Evolutionary conservation across 768 basidiomycete genomes (phyloP).

Genomic region (Mycena venus): DNA sequence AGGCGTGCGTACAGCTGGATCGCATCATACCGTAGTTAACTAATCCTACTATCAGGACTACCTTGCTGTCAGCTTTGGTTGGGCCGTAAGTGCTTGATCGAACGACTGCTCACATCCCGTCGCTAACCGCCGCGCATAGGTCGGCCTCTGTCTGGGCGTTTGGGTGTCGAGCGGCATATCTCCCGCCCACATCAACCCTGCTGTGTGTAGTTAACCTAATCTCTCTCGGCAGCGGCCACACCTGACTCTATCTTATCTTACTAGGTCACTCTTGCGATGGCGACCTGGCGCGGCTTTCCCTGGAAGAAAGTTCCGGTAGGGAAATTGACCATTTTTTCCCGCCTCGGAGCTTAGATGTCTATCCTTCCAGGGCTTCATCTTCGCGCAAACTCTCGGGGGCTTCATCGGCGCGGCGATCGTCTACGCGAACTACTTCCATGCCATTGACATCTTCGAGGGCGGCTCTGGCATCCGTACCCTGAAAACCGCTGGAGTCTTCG

Average conservation of each 20-base stretch:
- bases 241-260: conserved; percentile 1
- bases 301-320: conserved; percentile 66
- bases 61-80: conserved; percentile 49
- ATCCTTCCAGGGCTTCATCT: conserved; percentile 49
- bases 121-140: not conserved
- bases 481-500: conserved; percentile 52
- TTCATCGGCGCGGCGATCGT: conserved; percentile 62
- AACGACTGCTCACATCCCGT: not conserved
- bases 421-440: conserved; percentile 71
- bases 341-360: not conserved
- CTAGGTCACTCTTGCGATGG: conserved; percentile 40
- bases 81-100: conserved; percentile 44
- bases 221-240: not conserved
- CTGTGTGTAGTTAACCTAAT: conserved; percentile 23
- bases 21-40: not conserved
- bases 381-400: conserved; percentile 67
- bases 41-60: conserved; percentile 46
- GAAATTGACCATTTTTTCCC: not conserved
- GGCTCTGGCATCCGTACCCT: conserved; percentile 59
- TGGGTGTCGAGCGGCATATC: conserved; percentile 57
- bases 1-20: conserved; percentile 44
- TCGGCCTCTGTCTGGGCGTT: conserved; percentile 54
- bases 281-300: conserved; percentile 66
- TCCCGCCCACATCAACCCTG: conserved; percentile 50
- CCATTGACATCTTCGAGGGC: conserved; percentile 69